Evolutionary conservation across 225 moss, liverwort and hornwort genomes (phyloP), one percentile per base, ranked within the genome.

Genomic region (Neckera pumila): DNA sequence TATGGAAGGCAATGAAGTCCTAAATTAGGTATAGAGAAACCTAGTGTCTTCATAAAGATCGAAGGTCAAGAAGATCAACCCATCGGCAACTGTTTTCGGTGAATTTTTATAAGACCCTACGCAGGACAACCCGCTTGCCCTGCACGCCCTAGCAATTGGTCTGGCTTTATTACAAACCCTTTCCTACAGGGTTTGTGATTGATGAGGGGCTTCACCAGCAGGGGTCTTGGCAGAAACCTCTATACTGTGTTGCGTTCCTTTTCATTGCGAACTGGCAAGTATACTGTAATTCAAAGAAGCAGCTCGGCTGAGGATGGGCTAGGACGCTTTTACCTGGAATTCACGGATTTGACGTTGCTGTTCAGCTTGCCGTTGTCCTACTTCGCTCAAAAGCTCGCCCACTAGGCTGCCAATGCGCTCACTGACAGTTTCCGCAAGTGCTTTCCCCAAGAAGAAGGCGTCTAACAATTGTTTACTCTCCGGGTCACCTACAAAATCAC

Each of bases 371-470:
- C 93, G 93, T 87, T 95, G 95, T 81, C 98, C 98, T 62, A 98
- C 94, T 54, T 98, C 97, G 76, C 98, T 98, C 92, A 98, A 86
- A 64, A 98, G 90, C 89, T 98, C 98, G 69, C 98, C 98, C 76
- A 98, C 87, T 10, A 95, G 90, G 82, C 92, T 95, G 85, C 98
- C 97, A 79, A 98, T 86, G 65, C 97, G 97, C 92, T 98, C 98
- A 60, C 93, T 97, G 8, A 98, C 92, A 75, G 97, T 92, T 87
- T 98, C 98, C 10, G 97, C 98, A 56, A 98, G 90, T 19, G 98
- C 97, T 93, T 95, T 96, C 38, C 98, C 98, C 87, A 98, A 91
- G 76, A 98, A 98, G 88, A 98, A 98, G 66, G 98, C 97, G 84
- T 98, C 97, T 80, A 95, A 85, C 69, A 96, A 94, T 83, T 95